Conservation (phyloP, 2,329 filamentous ascomycete species). For the Neobulgaria alba region DNA sequence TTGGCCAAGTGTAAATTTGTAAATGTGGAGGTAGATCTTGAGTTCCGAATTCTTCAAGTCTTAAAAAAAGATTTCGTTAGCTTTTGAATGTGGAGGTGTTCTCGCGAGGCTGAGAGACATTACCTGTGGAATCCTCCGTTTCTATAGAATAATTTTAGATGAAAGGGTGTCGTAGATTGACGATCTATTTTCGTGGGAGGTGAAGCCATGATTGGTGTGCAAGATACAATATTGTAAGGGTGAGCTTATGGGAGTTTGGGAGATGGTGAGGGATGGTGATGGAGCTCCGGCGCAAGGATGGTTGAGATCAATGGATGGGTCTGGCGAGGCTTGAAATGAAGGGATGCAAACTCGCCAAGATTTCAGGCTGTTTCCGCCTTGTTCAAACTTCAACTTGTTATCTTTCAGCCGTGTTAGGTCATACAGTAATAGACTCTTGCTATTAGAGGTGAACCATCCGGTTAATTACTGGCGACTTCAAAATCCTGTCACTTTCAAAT, state of each 20-base stretch:
- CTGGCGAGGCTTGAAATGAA: too few species aligned
- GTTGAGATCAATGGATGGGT: slow-evolving; percentile 1
- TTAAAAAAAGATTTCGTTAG: slow-evolving; percentile 27
- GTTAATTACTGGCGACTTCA: too few species aligned
- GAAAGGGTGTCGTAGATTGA: slow-evolving; percentile 68
- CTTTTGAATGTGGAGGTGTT: neutral
- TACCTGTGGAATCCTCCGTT: slow-evolving; percentile 65
- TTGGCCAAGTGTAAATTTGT: slow-evolving; percentile 78
- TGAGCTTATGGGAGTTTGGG: slow-evolving; percentile 9
- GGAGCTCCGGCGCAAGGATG: slow-evolving; percentile 14
- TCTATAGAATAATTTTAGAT: slow-evolving; percentile 78
- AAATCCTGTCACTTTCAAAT: neutral
- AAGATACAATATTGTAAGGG: slow-evolving; percentile 5
- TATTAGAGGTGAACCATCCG: too few species aligned
- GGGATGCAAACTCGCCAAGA: slow-evolving; percentile 10
- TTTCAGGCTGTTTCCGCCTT: slow-evolving; percentile 7
- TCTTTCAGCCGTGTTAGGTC: too few species aligned
- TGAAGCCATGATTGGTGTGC: slow-evolving; percentile 26
- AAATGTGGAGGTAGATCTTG: slow-evolving; percentile 56
- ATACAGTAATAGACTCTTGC: too few species aligned
- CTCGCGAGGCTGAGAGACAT: slow-evolving; percentile 14
- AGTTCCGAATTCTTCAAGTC: slow-evolving; percentile 60
- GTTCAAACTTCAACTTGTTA: too few species aligned
- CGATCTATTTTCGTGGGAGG: slow-evolving; percentile 47
- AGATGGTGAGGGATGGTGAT: slow-evolving; percentile 3